A percentile compares a stretch with the other conserved stretches of the same genome.
phyloP scores from a whole-genome alignment of 2,329 filamentous ascomycete genomes.

The Penicillium digitatum region DNA sequence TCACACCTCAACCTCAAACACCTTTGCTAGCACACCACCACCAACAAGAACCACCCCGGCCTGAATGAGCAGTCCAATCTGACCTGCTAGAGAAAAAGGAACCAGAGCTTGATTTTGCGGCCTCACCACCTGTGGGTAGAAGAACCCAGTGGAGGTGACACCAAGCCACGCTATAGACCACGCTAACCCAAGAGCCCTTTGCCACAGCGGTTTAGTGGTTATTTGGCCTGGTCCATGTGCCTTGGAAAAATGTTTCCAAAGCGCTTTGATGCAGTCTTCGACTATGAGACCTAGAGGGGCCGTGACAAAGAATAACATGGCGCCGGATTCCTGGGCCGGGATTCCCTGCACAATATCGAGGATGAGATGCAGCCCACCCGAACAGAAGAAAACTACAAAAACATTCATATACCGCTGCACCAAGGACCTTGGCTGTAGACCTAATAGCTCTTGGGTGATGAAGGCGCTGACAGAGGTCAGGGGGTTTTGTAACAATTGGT shows the following conservation, averaged over 20 bases:
- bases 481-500: constrained; percentile 25
- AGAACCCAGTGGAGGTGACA: constrained; percentile 8
- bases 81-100: not conserved
- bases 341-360: constrained; percentile 17
- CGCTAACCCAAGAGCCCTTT: constrained; percentile 1
- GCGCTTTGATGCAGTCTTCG: constrained; percentile 25
- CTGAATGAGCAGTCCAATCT: constrained; percentile 1
- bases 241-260: constrained; percentile 8
- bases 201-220: constrained; percentile 2
- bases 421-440: constrained; percentile 14
- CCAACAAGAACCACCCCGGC: not conserved
- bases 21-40: constrained; percentile 1
- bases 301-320: constrained; percentile 24
- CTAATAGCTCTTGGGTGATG: constrained; percentile 15
- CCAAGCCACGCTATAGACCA: constrained; percentile 10
- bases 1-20: constrained; percentile 10
- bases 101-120: constrained; percentile 5
- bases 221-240: not conserved
- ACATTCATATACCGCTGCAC: constrained; percentile 26
- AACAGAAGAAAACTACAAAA: constrained; percentile 26
- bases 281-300: constrained; percentile 27
- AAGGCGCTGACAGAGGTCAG: constrained; percentile 18
- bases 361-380: constrained; percentile 23
- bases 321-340: constrained; percentile 14
- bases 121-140: constrained; percentile 2